Evolutionary conservation across 306 rosid genomes (phyloP).

Genomic region (Cucurbita moschata): DNA sequence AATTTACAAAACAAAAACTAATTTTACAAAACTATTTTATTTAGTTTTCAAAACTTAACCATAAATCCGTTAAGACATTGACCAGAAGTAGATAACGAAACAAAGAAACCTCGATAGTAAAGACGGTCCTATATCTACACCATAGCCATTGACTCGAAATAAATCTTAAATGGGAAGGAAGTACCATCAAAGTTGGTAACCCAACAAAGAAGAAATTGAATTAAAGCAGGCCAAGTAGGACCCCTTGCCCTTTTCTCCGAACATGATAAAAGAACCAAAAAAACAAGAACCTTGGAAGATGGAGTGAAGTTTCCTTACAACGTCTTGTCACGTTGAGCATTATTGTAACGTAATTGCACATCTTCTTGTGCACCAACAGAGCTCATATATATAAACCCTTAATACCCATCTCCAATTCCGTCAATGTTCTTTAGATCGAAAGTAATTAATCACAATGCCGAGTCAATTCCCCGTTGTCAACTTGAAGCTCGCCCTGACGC

Average conservation of each 20-base stretch:
- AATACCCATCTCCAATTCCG: neutral
- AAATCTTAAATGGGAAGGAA: neutral
- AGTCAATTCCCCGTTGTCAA: neutral
- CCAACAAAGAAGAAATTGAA: neutral
- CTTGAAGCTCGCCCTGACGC: conserved; percentile 2
- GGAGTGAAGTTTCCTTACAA: conserved; percentile 1
- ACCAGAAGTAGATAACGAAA: too few species aligned
- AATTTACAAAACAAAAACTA: too few species aligned
- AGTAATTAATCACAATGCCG: conserved; percentile 12
- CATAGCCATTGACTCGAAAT: too few species aligned
- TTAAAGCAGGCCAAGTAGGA: neutral
- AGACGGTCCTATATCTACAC: too few species aligned
- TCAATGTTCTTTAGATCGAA: conserved; percentile 5
- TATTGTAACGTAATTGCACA: neutral
- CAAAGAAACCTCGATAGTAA: too few species aligned
- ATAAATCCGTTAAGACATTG: too few species aligned
- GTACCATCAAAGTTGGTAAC: neutral
- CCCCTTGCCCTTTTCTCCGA: neutral
- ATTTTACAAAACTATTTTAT: too few species aligned
- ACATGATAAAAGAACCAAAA: neutral
- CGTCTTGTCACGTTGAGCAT: neutral
- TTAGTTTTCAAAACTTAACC: too few species aligned
- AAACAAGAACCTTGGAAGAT: neutral
- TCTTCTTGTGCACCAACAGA: neutral
- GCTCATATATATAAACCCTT: neutral